Evolutionary conservation across 306 rosid genomes (phyloP).

Genomic region (Delonix regia): DNA sequence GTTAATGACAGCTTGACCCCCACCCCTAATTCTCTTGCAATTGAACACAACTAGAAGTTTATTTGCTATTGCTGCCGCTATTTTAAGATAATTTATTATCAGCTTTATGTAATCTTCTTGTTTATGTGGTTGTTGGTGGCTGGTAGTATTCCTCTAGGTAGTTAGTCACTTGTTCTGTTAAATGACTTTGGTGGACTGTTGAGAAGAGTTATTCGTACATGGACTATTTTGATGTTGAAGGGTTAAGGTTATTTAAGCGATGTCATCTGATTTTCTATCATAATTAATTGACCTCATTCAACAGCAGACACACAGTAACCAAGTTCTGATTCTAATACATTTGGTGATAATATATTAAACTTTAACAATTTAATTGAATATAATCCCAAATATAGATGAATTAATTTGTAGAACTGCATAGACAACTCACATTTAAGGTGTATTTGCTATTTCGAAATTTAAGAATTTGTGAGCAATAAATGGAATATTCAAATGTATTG

Average conservation of each 20-base stretch:
- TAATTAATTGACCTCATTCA: background rate
- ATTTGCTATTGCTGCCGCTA: background rate
- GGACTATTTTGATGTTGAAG: slow-evolving; percentile 17
- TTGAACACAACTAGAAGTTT: background rate
- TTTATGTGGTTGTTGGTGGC: background rate
- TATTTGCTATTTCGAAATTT: background rate
- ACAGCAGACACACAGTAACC: too few species aligned
- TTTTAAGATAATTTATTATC: background rate
- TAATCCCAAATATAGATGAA: background rate
- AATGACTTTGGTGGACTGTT: background rate
- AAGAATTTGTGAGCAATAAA: too few species aligned
- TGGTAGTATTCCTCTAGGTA: slow-evolving; percentile 8
- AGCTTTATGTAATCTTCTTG: background rate
- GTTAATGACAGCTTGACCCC: background rate
- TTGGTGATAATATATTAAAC: slow-evolving; percentile 11
- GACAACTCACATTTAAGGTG: background rate
- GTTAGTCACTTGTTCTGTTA: background rate
- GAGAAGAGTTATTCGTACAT: background rate
- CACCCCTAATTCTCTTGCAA: background rate
- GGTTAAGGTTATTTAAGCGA: background rate
- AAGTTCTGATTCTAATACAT: background rate
- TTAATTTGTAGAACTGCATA: background rate
- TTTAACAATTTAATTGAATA: background rate
- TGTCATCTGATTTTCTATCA: slow-evolving; percentile 22
- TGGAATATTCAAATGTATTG: too few species aligned